Evolutionary conservation across 1,284 basidiomycete species (phyloP).

Genomic region (Sanghuangporus weigelae): DNA sequence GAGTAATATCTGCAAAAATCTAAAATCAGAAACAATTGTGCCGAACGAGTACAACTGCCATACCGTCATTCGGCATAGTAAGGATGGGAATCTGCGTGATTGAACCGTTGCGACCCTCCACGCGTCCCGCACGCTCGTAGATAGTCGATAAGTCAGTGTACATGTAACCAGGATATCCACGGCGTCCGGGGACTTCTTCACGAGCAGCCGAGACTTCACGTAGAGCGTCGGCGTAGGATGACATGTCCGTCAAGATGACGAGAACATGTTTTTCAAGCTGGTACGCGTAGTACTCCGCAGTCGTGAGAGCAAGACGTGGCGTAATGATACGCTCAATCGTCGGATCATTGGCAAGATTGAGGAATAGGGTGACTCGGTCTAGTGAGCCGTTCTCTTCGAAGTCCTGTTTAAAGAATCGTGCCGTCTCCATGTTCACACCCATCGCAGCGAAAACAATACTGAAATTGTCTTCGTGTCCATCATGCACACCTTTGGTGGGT

Average conservation of each 20-base stretch:
- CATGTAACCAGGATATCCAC: conserved; percentile 99
- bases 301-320: conserved; percentile 95
- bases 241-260: conserved; percentile 99
- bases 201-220: conserved; percentile 98
- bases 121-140: conserved; percentile 99
- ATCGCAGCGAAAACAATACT: conserved; percentile 99
- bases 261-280: conserved; percentile 99
- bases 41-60: conserved; percentile 23
- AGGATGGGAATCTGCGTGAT: conserved; percentile 99
- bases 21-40: not conserved
- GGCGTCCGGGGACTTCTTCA: conserved; percentile 98
- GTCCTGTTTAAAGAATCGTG: conserved; percentile 99
- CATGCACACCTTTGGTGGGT: conserved; percentile 94
- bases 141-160: conserved; percentile 99
- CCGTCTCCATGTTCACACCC: conserved; percentile 99
- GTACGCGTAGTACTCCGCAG: conserved; percentile 99
- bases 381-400: conserved; percentile 99
- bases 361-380: conserved; percentile 96
- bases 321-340: conserved; percentile 99
- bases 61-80: conserved; percentile 99
- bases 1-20: conserved; percentile 83
- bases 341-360: conserved; percentile 99
- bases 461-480: conserved; percentile 99
- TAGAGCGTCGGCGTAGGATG: conserved; percentile 94
- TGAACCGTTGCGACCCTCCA: conserved; percentile 95